Conservation (phyloP, 2,329 filamentous ascomycete species). For the Polytolypa hystricis region DNA sequence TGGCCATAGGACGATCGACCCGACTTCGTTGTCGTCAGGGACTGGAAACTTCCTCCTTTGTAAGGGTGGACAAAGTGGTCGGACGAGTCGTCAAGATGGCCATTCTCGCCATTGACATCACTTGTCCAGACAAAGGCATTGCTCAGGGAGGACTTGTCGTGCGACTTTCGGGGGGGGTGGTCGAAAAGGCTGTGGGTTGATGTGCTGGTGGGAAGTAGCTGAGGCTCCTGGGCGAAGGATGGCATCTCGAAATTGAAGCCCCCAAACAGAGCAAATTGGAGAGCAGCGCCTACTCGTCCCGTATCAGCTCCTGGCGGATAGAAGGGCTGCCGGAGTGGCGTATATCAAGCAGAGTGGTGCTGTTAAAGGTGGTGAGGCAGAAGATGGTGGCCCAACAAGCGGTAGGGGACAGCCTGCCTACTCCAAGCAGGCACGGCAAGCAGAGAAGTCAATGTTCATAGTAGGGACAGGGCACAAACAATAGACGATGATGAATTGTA, state of each 20-base stretch:
- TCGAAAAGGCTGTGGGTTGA: conserved; percentile 29
- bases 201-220: conserved; percentile 22
- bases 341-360: no score
- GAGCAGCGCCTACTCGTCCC: conserved; percentile 3
- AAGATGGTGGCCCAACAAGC: no score
- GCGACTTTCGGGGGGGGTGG: conserved; percentile 29
- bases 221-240: conserved; percentile 28
- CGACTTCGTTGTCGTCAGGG: conserved; percentile 47
- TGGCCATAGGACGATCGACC: conserved; percentile 32
- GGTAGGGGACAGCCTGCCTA: no score
- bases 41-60: conserved; percentile 43
- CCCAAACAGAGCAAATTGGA: no score
- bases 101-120: conserved; percentile 30
- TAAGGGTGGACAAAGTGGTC: conserved; percentile 29
- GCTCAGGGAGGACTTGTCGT: conserved; percentile 34
- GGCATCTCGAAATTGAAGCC: conserved; percentile 27
- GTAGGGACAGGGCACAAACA: no score
- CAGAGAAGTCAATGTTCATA: no score
- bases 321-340: conserved; percentile 2
- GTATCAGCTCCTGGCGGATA: conserved; percentile 9
- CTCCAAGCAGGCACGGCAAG: no score
- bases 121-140: conserved; percentile 39
- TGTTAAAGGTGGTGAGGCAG: no score
- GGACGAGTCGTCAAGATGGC: conserved; percentile 27
- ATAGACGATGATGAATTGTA: no score